Evolutionary conservation across 2,329 filamentous ascomycete species (phyloP), one percentile per base, ranked within the genome.

Genomic region (Sarocladiaceae sp.): DNA sequence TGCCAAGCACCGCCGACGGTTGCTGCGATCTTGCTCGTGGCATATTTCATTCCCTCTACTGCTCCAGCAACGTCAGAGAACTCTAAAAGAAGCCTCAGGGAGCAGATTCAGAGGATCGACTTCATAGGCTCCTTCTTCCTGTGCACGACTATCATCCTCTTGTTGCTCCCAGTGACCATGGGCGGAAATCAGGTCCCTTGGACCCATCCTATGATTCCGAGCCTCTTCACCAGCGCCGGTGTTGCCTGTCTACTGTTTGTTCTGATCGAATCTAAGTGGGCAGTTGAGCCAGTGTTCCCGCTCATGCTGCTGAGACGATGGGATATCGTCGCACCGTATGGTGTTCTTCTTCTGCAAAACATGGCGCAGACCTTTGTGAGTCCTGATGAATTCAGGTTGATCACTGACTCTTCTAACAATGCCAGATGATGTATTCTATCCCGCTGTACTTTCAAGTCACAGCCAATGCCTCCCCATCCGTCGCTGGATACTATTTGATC

Each of bases 401-500:
- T 44, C n/a, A 44, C 19, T 12, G 19, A 26, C 13, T 9, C 16
- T 15, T 26, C 2, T 23, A 15, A 19, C 12, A 9, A 15, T 18
- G 21, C 12, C 12, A 44, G 41, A 18, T 33, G 12, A 18, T 34
- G 10, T 44, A 44, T 16, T 33, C 42, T 23, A 34, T 34, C 16
- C 42, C 42, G 4, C 31, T 33, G 11, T 44, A 44, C 42, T 44
- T 44, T 29, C 42, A 44, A 23, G 24, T 44, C 15, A 26, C 23
- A 13, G 31, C 27, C n/a, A 29, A 29, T 6, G n/a, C 32, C 9
- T 21, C 42, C 16, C 24, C 19, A 9, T 20, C 42, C n/a, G n/a
- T 29, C 12, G 26, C 42, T 33, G 42, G 42, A 3, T 18, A 29
- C 18, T 29, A 29, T 20, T 15, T 44, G 7, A 21, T 44, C 20